phyloP scores from a whole-genome alignment of 345 rosid genomes.

The Microcos paniculata region DNA sequence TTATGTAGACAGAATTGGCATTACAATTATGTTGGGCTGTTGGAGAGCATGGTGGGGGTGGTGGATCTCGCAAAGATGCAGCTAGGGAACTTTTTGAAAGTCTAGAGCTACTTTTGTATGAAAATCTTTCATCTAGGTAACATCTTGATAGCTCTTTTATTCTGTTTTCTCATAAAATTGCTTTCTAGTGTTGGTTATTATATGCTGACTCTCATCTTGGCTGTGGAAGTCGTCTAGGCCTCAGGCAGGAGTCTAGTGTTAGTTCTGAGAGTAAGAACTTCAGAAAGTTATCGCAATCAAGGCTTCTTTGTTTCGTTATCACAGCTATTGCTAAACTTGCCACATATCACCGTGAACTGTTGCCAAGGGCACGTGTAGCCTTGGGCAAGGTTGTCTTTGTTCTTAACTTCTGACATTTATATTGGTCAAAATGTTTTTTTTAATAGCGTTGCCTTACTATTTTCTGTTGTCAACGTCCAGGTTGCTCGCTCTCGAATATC shows the following conservation, averaged over 20 bases:
- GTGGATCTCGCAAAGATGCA: conserved; percentile 78
- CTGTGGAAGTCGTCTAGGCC: conserved; percentile 68
- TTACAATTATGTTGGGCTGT: conserved; percentile 96
- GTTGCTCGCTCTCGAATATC: conserved; percentile 87
- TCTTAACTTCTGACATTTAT: neutral
- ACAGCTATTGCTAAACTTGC: conserved; percentile 95
- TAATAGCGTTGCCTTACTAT: neutral
- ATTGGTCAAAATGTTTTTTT: neutral
- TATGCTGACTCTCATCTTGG: conserved; percentile 15
- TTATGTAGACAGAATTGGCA: conserved; percentile 74
- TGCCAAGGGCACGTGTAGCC: conserved; percentile 96
- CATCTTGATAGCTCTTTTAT: neutral
- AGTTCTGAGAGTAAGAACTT: conserved; percentile 37
- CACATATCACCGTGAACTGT: conserved; percentile 71
- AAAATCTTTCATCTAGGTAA: conserved; percentile 88
- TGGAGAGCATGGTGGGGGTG: conserved; percentile 97
- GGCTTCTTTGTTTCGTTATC: conserved; percentile 91
- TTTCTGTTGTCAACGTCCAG: conserved; percentile 31
- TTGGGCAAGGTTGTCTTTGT: conserved; percentile 73
- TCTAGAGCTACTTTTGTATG: conserved; percentile 86
- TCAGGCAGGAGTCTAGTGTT: conserved; percentile 57
- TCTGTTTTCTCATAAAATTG: neutral
- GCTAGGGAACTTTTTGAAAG: conserved; percentile 98
- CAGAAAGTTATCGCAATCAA: conserved; percentile 66
- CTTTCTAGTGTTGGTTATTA: neutral